phyloP scores from a whole-genome alignment of 2,329 filamentous ascomycete species.

The Calonectria multiphialidica region DNA sequence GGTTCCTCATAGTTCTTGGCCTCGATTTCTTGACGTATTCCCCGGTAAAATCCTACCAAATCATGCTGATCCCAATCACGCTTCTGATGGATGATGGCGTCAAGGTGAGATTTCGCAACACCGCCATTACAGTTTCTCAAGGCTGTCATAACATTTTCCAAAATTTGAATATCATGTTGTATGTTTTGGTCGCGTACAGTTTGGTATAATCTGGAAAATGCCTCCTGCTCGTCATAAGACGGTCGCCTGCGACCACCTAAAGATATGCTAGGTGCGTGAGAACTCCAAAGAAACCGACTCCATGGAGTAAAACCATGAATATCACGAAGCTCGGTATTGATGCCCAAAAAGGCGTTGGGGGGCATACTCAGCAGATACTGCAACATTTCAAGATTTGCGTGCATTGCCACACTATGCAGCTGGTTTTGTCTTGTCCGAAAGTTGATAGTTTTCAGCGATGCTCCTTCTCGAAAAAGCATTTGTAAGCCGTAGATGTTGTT shows the following conservation, averaged over 20 bases:
- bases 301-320: rapidly evolving
- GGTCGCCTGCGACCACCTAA: background rate
- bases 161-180: background rate
- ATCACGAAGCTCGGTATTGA: background rate
- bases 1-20: conserved; percentile 6
- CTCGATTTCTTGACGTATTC: conserved; percentile 23
- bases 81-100: background rate
- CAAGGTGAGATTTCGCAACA: background rate
- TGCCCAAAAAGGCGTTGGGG: background rate
- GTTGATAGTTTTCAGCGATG: background rate
- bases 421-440: rapidly evolving
- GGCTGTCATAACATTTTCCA: background rate
- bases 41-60: conserved; percentile 12
- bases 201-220: background rate
- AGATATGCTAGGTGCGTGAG: background rate
- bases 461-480: background rate
- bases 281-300: background rate
- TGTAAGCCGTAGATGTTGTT: background rate
- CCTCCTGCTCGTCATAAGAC: background rate
- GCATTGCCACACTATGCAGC: background rate
- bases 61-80: background rate
- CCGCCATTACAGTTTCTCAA: background rate
- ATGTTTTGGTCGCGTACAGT: background rate
- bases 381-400: background rate
- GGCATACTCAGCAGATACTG: background rate